Evolutionary conservation across 2,329 filamentous ascomycete species (phyloP), one percentile per base, ranked within the genome.

Genomic region (Fusarium vanettenii): DNA sequence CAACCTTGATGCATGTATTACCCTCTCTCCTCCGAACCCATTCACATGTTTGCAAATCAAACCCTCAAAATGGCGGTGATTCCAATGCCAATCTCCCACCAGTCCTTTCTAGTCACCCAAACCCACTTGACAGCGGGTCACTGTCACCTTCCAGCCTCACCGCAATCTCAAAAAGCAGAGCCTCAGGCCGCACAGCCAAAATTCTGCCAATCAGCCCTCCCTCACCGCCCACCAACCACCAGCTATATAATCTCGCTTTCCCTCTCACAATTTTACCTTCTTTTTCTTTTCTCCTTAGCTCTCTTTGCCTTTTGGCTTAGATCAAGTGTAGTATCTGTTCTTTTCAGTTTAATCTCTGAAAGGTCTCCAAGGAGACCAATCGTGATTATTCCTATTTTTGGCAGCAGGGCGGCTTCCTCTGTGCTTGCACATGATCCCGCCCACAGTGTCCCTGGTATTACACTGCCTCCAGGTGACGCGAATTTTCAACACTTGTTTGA

Each of bases 291-390:
- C 70, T 82, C 82, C 73, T 81, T 80, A 85, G 83, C 83, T 84
- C 83, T 84, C 83, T 84, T 84, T 84, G 83, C 82, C 86, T 87
- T 88, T 88, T 90, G 89, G 91, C 91, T 94, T 93, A 94, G 93
- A 95, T 95, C 93, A 95, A 94, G 92, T 95, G 92, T 94, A 95
- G 93, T 95, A 95, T 94, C 92, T 94, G 93, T 95, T 95, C 93
- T 95, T 95, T 93, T 94, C 92, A 95, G 93, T 95, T 95, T 95
- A 95, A 95, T 95, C 92, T 93, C 93, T 95, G 93, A 93, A 94
- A 95, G 89, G 89, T 88, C 87, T 88, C 91, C 90, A 93, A 86
- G 88, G 91, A 87, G 87, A 87, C 87, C 88, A 90, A 89, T 89
- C 88, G 87, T 91, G 92, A 94, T 95, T 95, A 94, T 90, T 91